Evolutionary conservation across 2,329 filamentous ascomycete species (phyloP).

Genomic region (Aspergillus sp.): DNA sequence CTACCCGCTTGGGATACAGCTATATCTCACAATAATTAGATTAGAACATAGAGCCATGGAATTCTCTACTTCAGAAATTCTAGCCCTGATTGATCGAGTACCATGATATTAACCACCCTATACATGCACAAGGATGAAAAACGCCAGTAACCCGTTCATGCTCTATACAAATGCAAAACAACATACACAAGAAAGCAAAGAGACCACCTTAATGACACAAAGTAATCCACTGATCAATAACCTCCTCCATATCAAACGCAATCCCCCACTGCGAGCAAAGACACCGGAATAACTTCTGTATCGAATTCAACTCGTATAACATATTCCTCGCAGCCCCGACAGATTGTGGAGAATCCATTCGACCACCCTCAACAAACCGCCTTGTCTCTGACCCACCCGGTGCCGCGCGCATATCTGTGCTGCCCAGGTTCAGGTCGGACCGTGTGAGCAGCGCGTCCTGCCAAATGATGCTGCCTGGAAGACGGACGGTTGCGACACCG

Average conservation of each 20-base stretch:
- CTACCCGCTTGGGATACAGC: no score
- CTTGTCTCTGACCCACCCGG: constrained; percentile 30
- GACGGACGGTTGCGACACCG: constrained; percentile 30
- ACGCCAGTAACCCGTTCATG: no score
- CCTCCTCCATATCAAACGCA: constrained; percentile 40
- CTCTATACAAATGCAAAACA: neutral
- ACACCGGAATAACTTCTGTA: constrained; percentile 42
- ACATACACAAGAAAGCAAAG: neutral
- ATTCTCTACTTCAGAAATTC: no score
- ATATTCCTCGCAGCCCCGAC: constrained; percentile 31
- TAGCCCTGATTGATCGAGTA: no score
- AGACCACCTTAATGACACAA: constrained; percentile 29
- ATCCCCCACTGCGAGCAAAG: constrained; percentile 41
- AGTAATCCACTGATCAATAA: constrained; percentile 40
- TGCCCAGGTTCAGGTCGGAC: constrained; percentile 21
- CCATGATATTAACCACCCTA: no score
- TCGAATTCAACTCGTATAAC: constrained; percentile 43
- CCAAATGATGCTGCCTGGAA: constrained; percentile 38
- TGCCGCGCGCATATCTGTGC: constrained; percentile 16
- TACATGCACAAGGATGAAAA: no score
- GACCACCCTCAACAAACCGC: constrained; percentile 30
- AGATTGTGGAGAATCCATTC: constrained; percentile 14
- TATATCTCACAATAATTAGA: no score
- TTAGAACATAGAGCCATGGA: no score
- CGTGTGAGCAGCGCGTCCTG: constrained; percentile 31